Percentiles rank a stretch among this genome's conserved stretches.
Conservation (phyloP, 176 grass and related monocot species). For the Triticum monococcum region DNA sequence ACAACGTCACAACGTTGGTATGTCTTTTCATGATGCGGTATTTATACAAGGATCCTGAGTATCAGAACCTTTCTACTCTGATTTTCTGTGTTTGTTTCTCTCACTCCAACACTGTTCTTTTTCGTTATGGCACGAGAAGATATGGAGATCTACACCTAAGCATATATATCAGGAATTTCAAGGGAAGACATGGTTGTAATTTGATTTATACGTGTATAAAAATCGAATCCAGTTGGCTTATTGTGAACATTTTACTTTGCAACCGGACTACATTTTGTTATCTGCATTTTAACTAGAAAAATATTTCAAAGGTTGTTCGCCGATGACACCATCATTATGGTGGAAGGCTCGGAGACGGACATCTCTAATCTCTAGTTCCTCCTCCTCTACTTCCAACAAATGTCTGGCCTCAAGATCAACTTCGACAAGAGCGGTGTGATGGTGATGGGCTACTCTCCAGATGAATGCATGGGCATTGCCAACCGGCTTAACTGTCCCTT, state of each 20-base stretch:
- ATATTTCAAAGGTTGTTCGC: too few species aligned
- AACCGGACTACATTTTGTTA: background rate
- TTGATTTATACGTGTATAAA: background rate
- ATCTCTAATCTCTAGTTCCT: too few species aligned
- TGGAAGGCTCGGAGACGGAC: too few species aligned
- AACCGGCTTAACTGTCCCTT: too few species aligned
- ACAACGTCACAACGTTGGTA: background rate
- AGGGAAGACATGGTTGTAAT: background rate
- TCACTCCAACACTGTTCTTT: background rate
- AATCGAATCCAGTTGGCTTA: background rate
- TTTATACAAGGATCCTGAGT: background rate
- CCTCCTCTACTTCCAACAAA: too few species aligned
- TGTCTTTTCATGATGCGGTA: background rate
- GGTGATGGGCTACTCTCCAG: too few species aligned
- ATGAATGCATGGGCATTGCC: too few species aligned
- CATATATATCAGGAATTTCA: background rate
- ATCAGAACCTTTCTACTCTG: background rate
- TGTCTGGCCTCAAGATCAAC: too few species aligned
- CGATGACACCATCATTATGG: too few species aligned
- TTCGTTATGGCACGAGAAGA: background rate
- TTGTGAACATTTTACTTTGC: background rate
- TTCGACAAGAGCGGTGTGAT: too few species aligned
- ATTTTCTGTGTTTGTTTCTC: background rate
- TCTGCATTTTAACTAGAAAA: too few species aligned
- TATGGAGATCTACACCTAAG: background rate